Conservation (phyloP, 805 yeast species). For the Yarrowia sp. region DNA sequence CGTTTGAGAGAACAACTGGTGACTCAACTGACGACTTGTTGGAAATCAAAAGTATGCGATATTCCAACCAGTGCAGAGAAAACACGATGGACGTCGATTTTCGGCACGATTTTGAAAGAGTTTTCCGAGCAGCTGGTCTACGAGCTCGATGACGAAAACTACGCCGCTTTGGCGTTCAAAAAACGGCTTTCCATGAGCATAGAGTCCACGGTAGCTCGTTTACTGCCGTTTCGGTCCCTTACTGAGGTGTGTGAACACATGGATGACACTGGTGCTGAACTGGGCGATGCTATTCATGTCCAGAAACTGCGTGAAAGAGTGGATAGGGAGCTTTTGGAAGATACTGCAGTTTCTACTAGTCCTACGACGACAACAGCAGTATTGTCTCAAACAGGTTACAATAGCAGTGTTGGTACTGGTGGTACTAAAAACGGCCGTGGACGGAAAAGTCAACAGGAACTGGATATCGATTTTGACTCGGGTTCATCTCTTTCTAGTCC, state of each 20-base stretch:
- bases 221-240: not conserved
- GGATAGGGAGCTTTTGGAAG: not conserved
- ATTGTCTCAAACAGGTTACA: not conserved
- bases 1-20: not conserved
- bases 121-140: not conserved
- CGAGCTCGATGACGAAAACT: slow-evolving; percentile 2
- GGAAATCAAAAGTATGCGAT: not conserved
- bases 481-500: not conserved
- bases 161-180: slow-evolving; percentile 5
- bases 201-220: not conserved
- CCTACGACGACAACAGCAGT: not conserved
- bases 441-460: not conserved
- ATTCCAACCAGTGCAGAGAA: not conserved
- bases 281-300: not conserved
- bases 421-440: not conserved
- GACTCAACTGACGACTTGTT: not conserved
- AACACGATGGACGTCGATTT: not conserved
- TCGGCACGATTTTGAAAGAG: not conserved
- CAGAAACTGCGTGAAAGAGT: not conserved
- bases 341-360: not conserved
- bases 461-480: not conserved
- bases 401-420: no score
- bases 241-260: not conserved
- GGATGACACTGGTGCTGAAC: not conserved
- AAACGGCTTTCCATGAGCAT: not conserved